phyloP scores from a whole-genome alignment of 2,329 filamentous ascomycete species.

The Colletotrichum australisinense region DNA sequence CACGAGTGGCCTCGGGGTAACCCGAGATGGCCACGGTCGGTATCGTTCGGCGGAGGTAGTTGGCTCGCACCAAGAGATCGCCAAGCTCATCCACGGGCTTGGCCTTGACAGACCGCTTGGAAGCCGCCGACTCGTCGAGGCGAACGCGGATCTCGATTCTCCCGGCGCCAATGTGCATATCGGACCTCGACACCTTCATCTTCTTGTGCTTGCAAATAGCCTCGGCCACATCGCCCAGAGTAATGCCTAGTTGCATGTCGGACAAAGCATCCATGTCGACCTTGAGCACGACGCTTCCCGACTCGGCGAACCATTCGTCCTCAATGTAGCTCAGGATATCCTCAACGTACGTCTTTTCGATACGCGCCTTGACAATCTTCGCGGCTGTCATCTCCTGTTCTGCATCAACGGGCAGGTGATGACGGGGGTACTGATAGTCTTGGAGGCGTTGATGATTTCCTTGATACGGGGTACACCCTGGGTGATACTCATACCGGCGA shows the following conservation, averaged over 20 bases:
- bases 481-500: slow-evolving; percentile 99
- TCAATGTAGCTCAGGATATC: slow-evolving; percentile 86
- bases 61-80: slow-evolving; percentile 78
- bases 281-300: slow-evolving; percentile 82
- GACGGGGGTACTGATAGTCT: slow-evolving; percentile 91
- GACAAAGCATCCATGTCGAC: slow-evolving; percentile 84
- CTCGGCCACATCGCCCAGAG: slow-evolving; percentile 76
- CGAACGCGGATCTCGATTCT: slow-evolving; percentile 80
- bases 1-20: slow-evolving; percentile 85
- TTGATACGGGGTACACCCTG: slow-evolving; percentile 99
- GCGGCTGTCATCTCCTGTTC: slow-evolving; percentile 81
- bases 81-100: slow-evolving; percentile 57
- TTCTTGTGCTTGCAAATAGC: slow-evolving; percentile 87
- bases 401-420: slow-evolving; percentile 89
- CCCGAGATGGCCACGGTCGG: slow-evolving; percentile 90
- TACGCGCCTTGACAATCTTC: slow-evolving; percentile 90
- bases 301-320: slow-evolving; percentile 85
- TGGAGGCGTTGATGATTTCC: slow-evolving; percentile 99
- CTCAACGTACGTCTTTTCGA: slow-evolving; percentile 92
- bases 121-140: slow-evolving; percentile 62
- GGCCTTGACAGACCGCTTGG: slow-evolving; percentile 58
- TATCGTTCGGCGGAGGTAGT: slow-evolving; percentile 84
- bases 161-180: slow-evolving; percentile 71
- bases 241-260: slow-evolving; percentile 85
- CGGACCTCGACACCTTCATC: slow-evolving; percentile 77